phyloP scores from a whole-genome alignment of 257 asterid genomes.

The Nicotiana tabacum region DNA sequence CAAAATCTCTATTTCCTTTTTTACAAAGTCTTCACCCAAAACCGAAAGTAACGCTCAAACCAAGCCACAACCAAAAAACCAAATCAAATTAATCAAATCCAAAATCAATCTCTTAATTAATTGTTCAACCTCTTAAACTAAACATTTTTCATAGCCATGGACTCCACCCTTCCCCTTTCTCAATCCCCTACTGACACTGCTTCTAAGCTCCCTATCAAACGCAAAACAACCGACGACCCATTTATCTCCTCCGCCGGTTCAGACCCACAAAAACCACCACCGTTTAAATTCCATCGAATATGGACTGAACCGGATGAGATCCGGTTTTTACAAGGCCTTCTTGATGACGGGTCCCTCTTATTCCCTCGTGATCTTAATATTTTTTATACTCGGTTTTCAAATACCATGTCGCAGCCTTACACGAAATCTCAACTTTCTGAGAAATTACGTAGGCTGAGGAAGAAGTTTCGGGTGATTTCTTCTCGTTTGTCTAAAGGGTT shows the following conservation, averaged over 20 bases:
- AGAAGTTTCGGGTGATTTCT: constrained; percentile 64
- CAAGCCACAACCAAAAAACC: constrained; percentile 11
- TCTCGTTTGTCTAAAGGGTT: constrained; percentile 50
- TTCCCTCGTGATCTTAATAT: constrained; percentile 67
- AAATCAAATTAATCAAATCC: not conserved
- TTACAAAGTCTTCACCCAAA: constrained; percentile 19
- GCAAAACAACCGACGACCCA: constrained; percentile 41
- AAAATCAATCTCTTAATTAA: not conserved
- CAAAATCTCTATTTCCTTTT: not conserved
- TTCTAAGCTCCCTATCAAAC: constrained; percentile 80
- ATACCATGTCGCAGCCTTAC: constrained; percentile 74
- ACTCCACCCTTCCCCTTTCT: constrained; percentile 39
- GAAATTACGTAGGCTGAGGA: constrained; percentile 74
- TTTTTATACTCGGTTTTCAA: constrained; percentile 64
- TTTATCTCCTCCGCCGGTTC: constrained; percentile 13
- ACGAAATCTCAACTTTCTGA: constrained; percentile 80
- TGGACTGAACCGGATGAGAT: constrained; percentile 94
- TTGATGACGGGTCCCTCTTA: constrained; percentile 43
- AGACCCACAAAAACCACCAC: constrained; percentile 31
- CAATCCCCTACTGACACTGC: constrained; percentile 25
- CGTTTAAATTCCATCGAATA: constrained; percentile 74
- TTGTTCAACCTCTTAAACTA: not conserved
- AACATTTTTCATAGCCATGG: constrained; percentile 29
- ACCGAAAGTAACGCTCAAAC: constrained; percentile 26
- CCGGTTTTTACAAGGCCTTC: constrained; percentile 63